Evolutionary conservation across 805 yeast species (phyloP), one percentile per base, ranked within the genome.

Genomic region (Maudiozyma serrabonitensis): DNA sequence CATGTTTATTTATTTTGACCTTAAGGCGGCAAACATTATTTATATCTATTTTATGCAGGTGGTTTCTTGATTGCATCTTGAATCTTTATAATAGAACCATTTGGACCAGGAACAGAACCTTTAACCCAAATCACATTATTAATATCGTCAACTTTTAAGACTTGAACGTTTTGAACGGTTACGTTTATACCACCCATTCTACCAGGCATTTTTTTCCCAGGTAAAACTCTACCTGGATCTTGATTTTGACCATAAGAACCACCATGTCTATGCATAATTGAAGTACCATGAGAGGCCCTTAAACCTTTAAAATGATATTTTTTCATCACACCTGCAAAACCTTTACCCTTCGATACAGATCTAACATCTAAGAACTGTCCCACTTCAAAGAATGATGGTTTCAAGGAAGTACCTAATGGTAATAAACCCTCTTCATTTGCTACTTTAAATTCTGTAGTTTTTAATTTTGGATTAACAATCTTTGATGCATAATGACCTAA

Each of bases 121-220:
- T 86, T 86, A 43, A 90, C 82, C 46, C 90, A 72, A 46, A 93
- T 72, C 49, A 87, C 81, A 11, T 95, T 96, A 50, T 82, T 80
- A 47, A 78, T 89, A 43, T 83, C 88, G 64, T 87, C 90, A 11
- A 83, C 83, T 63, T 84, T 85, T 61, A 93, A 72, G 21, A 93
- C 82, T 63, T 82, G 75, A 25, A 81, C 74, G 66, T 88, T 90
- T 65, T 81, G 85, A 25, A 81, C 78, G 3, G 98, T 91, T 53
- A 79, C 77, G 57, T 73, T 74, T 49, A 78, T 75, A 53, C 79
- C 82, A 56, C 99, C 99, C 93, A 90, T 84, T 68, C 87, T 86
- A 56, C 99, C 99, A 37, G 98, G 95, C 99, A 93, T 91, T 70
- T 89, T 91, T 72, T 87, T 90, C 23, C 97, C 98, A 15, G 97